Evolutionary conservation across 176 grass and related monocot genomes (phyloP).

Genomic region (Phyllostachys edulis): DNA sequence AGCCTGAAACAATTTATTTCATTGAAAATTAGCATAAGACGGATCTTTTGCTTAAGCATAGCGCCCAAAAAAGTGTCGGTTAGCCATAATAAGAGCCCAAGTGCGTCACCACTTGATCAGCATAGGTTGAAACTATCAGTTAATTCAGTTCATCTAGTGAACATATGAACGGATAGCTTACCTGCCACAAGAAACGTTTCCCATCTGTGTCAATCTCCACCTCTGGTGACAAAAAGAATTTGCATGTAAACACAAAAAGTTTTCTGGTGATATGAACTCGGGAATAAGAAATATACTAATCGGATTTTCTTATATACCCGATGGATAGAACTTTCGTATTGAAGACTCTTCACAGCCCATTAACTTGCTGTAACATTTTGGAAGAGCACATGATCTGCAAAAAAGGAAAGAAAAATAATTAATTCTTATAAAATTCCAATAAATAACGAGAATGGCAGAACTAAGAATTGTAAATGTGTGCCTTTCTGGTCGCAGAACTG

Average conservation of each 20-base stretch:
- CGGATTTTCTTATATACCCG: constrained; percentile 38
- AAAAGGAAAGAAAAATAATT: not conserved
- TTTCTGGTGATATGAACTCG: not conserved
- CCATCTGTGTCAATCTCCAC: constrained; percentile 54
- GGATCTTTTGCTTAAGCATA: not conserved
- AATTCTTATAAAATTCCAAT: not conserved
- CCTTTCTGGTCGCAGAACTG: constrained; percentile 48
- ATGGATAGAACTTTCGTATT: constrained; percentile 46
- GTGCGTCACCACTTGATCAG: not conserved
- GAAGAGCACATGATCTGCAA: constrained; percentile 35
- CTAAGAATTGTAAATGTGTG: not conserved
- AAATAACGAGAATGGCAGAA: not conserved
- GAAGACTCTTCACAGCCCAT: constrained; percentile 40
- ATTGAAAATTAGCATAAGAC: not conserved
- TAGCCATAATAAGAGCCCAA: not conserved
- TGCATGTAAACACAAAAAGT: not conserved
- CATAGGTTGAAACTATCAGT: not conserved
- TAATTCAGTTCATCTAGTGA: not conserved
- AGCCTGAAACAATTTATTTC: constrained; percentile 29
- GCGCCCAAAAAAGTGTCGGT: not conserved
- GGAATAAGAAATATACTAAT: constrained; percentile 7
- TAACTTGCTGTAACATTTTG: constrained; percentile 42
- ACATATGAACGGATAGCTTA: constrained; percentile 22
- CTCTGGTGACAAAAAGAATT: constrained; percentile 32
- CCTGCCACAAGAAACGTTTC: constrained; percentile 55